Conservation (phyloP, 169 alveolate genomes). For the Babesia microti region DNA sequence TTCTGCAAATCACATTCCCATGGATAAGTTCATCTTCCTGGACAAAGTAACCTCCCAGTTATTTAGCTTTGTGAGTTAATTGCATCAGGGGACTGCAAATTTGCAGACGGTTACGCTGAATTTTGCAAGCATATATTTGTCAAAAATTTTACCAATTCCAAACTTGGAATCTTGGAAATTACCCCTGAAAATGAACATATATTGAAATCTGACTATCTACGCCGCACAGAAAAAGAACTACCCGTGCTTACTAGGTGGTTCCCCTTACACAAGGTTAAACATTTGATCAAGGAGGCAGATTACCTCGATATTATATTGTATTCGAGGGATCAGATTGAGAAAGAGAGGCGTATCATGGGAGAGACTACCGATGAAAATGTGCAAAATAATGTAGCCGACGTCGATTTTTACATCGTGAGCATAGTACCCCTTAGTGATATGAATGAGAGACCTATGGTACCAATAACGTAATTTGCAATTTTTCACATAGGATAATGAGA, state of each 20-base stretch:
- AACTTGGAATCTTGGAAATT: conserved; percentile 71
- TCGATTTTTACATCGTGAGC: conserved; percentile 49
- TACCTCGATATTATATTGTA: conserved; percentile 89
- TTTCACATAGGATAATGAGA: conserved; percentile 71
- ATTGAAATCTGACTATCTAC: conserved; percentile 80
- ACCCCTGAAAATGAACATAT: conserved; percentile 76
- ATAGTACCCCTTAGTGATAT: conserved; percentile 54
- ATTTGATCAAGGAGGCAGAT: conserved; percentile 62
- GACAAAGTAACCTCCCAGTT: conserved; percentile 18
- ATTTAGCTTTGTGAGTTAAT: conserved; percentile 28
- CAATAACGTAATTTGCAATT: conserved; percentile 71
- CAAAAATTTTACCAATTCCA: conserved; percentile 86
- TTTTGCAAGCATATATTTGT: conserved; percentile 94
- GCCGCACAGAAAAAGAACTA: conserved; percentile 87
- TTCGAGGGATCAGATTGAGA: conserved; percentile 84
- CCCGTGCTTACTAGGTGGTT: conserved; percentile 93
- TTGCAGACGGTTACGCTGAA: conserved; percentile 90
- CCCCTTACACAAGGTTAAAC: conserved; percentile 57
- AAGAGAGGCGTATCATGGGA: conserved; percentile 72
- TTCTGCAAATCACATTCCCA: conserved; percentile 46
- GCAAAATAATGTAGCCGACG: conserved; percentile 12
- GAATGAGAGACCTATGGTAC: conserved; percentile 91
- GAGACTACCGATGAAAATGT: conserved; percentile 16
- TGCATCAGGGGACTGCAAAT: conserved; percentile 21
- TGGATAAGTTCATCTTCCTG: conserved; percentile 44